Conservation (phyloP, 495 filamentous ascomycete species). For the Glonium stellatum region DNA sequence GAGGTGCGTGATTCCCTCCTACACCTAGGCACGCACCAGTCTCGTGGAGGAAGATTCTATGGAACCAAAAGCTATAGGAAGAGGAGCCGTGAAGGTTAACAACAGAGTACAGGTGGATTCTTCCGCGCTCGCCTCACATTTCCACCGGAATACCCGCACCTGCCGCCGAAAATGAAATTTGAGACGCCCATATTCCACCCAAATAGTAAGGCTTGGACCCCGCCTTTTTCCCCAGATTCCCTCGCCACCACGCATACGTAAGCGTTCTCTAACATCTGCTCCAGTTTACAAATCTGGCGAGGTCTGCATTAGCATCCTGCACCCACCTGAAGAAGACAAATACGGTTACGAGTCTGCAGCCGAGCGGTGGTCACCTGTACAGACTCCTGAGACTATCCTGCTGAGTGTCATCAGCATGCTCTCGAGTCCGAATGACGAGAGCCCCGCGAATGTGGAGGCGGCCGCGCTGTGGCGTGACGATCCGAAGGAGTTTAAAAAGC, state of each 20-base stretch:
- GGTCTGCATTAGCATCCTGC: conserved; percentile 95
- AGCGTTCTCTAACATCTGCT: conserved; percentile 13
- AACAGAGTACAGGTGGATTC: conserved; percentile 85
- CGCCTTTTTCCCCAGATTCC: too few species aligned
- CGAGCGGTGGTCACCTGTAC: conserved; percentile 95
- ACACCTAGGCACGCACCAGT: not conserved
- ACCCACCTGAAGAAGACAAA: conserved; percentile 92
- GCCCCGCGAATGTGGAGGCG: conserved; percentile 90
- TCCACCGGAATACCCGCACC: conserved; percentile 74
- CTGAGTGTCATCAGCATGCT: conserved; percentile 91
- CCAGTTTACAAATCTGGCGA: conserved; percentile 80
- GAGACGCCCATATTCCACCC: conserved; percentile 87
- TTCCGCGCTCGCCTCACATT: conserved; percentile 78
- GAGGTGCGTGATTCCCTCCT: conserved; percentile 51
- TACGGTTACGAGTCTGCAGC: conserved; percentile 90
- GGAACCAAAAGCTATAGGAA: not conserved
- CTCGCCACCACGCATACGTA: too few species aligned
- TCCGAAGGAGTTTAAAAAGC: conserved; percentile 68
- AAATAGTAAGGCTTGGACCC: conserved; percentile 74
- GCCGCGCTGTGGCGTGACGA: conserved; percentile 82
- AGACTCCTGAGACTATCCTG: conserved; percentile 91
- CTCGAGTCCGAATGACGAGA: conserved; percentile 88
- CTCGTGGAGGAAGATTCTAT: not conserved
- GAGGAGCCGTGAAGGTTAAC: not conserved
- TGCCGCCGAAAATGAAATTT: conserved; percentile 90